A percentile compares a stretch with the other conserved stretches of the same genome.
phyloP scores from a whole-genome alignment of 2,329 filamentous ascomycete genomes.

The Mycosphaerella sp. region DNA sequence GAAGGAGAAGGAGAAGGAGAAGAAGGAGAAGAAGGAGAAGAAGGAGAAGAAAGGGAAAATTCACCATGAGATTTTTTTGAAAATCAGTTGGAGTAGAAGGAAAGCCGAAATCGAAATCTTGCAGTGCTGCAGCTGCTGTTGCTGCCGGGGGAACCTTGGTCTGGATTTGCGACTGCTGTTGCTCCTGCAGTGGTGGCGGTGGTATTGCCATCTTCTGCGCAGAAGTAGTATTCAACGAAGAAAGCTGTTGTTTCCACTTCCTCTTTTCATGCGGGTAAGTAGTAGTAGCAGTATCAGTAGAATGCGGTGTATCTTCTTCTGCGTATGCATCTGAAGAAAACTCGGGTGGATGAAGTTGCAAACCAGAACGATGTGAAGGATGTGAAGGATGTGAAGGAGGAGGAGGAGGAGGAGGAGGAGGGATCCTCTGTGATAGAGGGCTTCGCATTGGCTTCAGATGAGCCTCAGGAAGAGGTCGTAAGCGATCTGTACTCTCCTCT shows the following conservation, averaged over 20 bases:
- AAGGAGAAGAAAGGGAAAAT: too few relatives aligned
- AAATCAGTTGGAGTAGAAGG: conserved; percentile 77
- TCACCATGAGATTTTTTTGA: conserved; percentile 64
- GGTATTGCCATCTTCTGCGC: conserved; percentile 35
- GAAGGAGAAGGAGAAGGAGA: too few relatives aligned
- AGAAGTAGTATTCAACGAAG: too few relatives aligned
- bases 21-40: too few relatives aligned
- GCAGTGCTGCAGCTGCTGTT: conserved; percentile 18
- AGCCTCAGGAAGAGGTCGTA: conserved; percentile 68
- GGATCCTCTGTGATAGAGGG: conserved; percentile 16
- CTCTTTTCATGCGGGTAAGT: too few relatives aligned
- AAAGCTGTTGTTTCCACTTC: too few relatives aligned
- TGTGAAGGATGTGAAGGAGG: too few relatives aligned
- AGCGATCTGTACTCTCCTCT: conserved; percentile 74
- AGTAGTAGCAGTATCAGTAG: too few relatives aligned
- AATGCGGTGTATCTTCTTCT: too few relatives aligned
- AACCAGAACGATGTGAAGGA: not conserved
- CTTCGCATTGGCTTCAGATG: conserved; percentile 33
- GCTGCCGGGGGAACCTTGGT: conserved; percentile 38
- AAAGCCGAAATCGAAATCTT: conserved; percentile 55
- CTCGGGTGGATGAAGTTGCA: not conserved
- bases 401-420: conserved; percentile 13
- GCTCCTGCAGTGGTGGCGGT: conserved; percentile 37
- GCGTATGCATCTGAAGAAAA: not conserved
- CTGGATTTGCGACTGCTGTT: conserved; percentile 38